phyloP scores from a whole-genome alignment of 768 basidiomycete genomes.

The Sutorius australiensis region DNA sequence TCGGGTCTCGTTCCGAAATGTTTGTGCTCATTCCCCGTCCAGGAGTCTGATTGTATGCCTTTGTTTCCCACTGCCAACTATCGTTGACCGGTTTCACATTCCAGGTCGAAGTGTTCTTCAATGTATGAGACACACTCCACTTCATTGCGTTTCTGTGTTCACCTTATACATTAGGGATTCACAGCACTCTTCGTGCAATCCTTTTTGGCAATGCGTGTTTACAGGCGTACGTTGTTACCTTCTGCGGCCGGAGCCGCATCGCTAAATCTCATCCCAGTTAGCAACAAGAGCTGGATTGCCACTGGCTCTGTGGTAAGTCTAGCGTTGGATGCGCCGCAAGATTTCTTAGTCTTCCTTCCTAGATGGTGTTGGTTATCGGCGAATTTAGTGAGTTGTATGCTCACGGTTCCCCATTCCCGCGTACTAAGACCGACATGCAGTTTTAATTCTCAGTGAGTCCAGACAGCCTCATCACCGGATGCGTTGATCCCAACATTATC shows the following conservation, averaged over 20 bases:
- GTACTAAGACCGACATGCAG: constrained; percentile 21
- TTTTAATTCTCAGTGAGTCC: constrained; percentile 35
- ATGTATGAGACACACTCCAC: constrained; percentile 27
- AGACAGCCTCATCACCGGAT: not conserved
- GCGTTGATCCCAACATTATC: constrained; percentile 1
- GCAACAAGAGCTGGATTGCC: constrained; percentile 45
- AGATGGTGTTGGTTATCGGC: constrained; percentile 35
- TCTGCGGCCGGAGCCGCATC: not conserved
- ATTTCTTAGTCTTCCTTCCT: not conserved
- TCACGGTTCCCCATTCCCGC: too few relatives aligned
- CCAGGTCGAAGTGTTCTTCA: constrained; percentile 53
- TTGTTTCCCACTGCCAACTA: not conserved
- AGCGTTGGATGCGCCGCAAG: not conserved
- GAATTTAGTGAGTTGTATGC: constrained; percentile 37
- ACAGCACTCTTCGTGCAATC: constrained; percentile 57
- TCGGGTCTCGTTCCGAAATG: not conserved
- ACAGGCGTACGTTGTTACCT: constrained; percentile 37
- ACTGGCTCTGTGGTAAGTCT: constrained; percentile 34
- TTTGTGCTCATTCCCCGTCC: not conserved
- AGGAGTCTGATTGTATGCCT: constrained; percentile 28
- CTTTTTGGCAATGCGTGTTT: constrained; percentile 53
- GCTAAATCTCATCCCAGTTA: constrained; percentile 36
- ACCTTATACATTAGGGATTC: constrained; percentile 29
- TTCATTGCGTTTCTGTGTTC: not conserved
- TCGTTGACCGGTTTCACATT: constrained; percentile 1